Percentiles rank a stretch among this genome's conserved stretches.
Conservation (phyloP, 805 yeast species). For the Candida stauntonica region DNA sequence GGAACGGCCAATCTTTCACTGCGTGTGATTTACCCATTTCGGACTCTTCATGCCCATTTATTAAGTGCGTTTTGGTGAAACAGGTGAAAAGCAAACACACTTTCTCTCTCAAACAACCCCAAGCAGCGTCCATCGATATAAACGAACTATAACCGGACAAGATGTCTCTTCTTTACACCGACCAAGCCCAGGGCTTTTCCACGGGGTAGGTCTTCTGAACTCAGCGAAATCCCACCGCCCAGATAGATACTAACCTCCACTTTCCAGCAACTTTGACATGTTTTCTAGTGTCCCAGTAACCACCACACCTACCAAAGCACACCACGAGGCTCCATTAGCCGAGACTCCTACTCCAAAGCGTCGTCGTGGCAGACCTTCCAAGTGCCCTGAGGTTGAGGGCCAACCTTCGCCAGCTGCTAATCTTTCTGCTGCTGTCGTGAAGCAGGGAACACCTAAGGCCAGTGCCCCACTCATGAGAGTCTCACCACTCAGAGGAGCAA, state of each 20-base stretch:
- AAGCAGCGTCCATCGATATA: no score
- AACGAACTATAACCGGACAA: no score
- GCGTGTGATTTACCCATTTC: constrained; percentile 10
- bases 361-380: constrained; percentile 29
- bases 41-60: no score
- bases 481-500: constrained; percentile 16
- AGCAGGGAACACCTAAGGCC: constrained; percentile 28
- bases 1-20: no score
- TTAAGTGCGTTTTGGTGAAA: not conserved
- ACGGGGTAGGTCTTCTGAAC: constrained; percentile 1
- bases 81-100: not conserved
- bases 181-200: constrained; percentile 1
- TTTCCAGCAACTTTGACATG: constrained; percentile 5
- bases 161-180: constrained; percentile 2
- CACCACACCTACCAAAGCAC: not conserved
- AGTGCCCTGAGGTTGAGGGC: constrained; percentile 6
- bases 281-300: not conserved
- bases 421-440: constrained; percentile 26
- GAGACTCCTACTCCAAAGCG: constrained; percentile 25
- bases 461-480: constrained; percentile 27
- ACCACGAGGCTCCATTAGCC: not conserved
- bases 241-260: no score
- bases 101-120: not conserved
- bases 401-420: constrained; percentile 23
- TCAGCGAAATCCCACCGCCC: no score